phyloP scores from a whole-genome alignment of 192 early-diverging fungal species.

The Entomortierella lignicola region DNA sequence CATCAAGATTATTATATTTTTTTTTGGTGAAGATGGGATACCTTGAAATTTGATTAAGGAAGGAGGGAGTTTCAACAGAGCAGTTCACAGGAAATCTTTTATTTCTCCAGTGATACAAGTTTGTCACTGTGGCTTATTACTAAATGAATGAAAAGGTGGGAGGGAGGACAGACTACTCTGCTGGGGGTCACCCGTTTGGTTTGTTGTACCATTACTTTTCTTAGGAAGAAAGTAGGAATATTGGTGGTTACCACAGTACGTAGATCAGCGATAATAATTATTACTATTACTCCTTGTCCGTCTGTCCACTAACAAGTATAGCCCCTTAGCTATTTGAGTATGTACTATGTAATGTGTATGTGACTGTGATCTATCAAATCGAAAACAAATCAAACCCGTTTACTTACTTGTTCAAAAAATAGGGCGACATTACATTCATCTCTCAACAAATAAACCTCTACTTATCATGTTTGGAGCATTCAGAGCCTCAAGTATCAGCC shows the following conservation, averaged over 20 bases:
- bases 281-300: too few relatives aligned
- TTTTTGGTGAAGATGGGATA: background rate
- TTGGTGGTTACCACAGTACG: too few relatives aligned
- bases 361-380: conserved; percentile 15
- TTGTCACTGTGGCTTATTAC: background rate
- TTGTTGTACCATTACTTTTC: too few relatives aligned
- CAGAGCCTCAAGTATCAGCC: conserved; percentile 60
- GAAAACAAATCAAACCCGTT: background rate
- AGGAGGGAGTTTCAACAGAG: background rate
- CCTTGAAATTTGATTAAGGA: conserved; percentile 18
- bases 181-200: too few relatives aligned
- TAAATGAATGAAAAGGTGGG: too few relatives aligned
- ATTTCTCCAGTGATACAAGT: background rate
- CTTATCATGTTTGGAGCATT: conserved; percentile 69
- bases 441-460: background rate
- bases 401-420: background rate
- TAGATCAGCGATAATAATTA: too few relatives aligned
- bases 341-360: too few relatives aligned
- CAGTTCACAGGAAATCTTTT: background rate
- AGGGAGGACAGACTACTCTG: too few relatives aligned
- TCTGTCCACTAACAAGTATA: too few relatives aligned
- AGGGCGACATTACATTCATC: background rate
- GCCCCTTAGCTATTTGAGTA: too few relatives aligned
- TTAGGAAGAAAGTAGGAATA: background rate
- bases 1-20: too few relatives aligned